A percentile compares a stretch with the other conserved stretches of the same genome.
phyloP scores from a whole-genome alignment of 805 yeast genomes.

The Zygosaccharomyces kombuchaensis region DNA sequence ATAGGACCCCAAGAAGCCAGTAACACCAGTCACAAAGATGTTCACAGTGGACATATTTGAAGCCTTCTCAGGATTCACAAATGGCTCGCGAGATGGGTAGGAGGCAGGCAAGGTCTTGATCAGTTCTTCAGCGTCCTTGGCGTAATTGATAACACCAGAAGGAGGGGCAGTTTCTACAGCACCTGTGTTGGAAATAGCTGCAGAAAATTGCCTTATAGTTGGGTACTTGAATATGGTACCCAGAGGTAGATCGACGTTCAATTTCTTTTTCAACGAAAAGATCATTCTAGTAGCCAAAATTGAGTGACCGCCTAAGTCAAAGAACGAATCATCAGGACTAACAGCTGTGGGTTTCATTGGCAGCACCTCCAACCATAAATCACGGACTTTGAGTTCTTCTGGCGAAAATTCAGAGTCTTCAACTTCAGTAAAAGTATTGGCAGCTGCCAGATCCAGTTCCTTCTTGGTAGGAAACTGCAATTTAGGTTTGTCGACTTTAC shows the following conservation, averaged over 20 bases:
- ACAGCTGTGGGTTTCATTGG: constrained; percentile 81
- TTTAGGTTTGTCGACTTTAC: constrained; percentile 96
- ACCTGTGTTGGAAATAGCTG: constrained; percentile 55
- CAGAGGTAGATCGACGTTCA: constrained; percentile 78
- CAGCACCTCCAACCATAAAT: constrained; percentile 79
- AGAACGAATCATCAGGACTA: constrained; percentile 80
- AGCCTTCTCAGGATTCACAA: constrained; percentile 17
- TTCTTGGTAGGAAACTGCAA: constrained; percentile 90
- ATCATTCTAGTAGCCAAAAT: constrained; percentile 96
- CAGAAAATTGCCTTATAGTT: constrained; percentile 73
- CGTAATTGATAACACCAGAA: constrained; percentile 44
- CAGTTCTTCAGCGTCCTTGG: constrained; percentile 65
- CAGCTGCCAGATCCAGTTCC: constrained; percentile 73
- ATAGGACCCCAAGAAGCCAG: constrained; percentile 94
- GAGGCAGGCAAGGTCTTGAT: constrained; percentile 38
- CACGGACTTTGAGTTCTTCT: constrained; percentile 64
- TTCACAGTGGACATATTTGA: constrained; percentile 39
- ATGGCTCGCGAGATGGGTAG: constrained; percentile 43
- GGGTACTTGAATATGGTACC: constrained; percentile 89
- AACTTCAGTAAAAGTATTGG: constrained; percentile 40
- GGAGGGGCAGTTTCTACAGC: constrained; percentile 23
- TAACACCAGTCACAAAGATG: constrained; percentile 89
- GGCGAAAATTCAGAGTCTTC: constrained; percentile 54
- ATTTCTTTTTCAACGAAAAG: constrained; percentile 75
- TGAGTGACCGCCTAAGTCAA: constrained; percentile 97